Evolutionary conservation across 805 yeast species (phyloP), one percentile per base, ranked within the genome.

Genomic region (Schwanniomyces yamadae): DNA sequence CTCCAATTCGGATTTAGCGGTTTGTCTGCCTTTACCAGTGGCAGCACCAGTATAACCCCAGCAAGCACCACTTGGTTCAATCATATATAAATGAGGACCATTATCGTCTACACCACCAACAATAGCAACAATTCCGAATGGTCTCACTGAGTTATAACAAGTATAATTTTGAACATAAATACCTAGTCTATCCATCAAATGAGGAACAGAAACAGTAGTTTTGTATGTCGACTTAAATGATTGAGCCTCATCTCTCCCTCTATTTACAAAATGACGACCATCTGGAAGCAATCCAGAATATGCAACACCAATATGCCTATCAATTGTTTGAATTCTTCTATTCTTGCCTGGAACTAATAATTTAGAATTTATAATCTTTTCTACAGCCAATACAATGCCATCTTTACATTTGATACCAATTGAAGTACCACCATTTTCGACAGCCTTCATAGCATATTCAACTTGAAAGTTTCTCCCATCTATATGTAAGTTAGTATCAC

Each of bases 41-140:
- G 99, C 99, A 25, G 96, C 95, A 42, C 96, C 99, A 37, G 77
- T 74, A 66, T 93, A 93, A 34, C 99, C 99, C 98, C 99, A 95
- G 56, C 82, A 88, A 1, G 88, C 72, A 44, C 99, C 99, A 59
- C 95, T 85, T 50, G 99, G 99, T 61, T 93, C 99, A 40, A 93
- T 73, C 97, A 91, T 93, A 66, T 84, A 91, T 51, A 93, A 75
- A 60, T 91, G 97, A 14, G 95, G 78, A 9, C 97, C 98, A 42
- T 84, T 78, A 28, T 78, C 82, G 58, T 91, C 98, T 32, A 86
- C 78, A 47, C 99, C 99, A 34, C 97, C 99, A 31, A 93, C 76
- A 44, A 93, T 90, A 8, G 96, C 80, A 37, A 88, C 80, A 42
- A 95, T 78, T 37, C 99, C 99, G 62, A 93, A 93, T 15, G 99